Evolutionary conservation across 371 early-diverging fungal genomes (phyloP).

Genomic region (Mortierella sp.): DNA sequence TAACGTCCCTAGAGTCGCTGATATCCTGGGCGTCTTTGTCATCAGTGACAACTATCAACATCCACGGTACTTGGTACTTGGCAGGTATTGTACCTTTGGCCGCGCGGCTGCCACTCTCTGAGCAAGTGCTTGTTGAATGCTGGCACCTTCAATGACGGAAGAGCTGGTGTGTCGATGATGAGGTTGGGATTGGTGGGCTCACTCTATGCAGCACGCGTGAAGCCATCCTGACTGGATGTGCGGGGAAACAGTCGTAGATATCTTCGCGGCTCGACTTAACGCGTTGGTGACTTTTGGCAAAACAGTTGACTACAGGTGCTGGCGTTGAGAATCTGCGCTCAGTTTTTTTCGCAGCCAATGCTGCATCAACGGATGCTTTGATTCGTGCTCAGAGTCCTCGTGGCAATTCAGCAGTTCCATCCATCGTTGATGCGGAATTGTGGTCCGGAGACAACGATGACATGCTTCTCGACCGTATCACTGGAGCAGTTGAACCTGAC

Average conservation of each 20-base stretch:
- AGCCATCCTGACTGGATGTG: slow-evolving; percentile 6
- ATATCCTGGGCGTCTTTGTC: no score
- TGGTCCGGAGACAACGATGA: slow-evolving; percentile 8
- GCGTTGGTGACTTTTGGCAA: slow-evolving; percentile 2
- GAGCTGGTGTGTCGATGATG: background rate
- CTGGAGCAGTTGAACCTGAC: background rate
- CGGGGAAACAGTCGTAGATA: background rate
- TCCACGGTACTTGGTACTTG: no score
- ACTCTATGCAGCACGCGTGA: slow-evolving; percentile 5
- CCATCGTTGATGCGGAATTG: background rate
- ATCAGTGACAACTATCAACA: no score
- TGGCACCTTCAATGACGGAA: slow-evolving; percentile 27
- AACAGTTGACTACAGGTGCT: background rate
- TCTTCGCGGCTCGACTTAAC: slow-evolving; percentile 3
- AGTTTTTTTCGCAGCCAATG: slow-evolving; percentile 24
- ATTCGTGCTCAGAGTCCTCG: slow-evolving; percentile 45
- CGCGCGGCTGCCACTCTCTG: slow-evolving; percentile 20
- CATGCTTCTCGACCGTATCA: slow-evolving; percentile 2
- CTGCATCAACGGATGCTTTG: slow-evolving; percentile 49
- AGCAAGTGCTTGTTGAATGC: slow-evolving; percentile 24
- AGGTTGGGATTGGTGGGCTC: no score
- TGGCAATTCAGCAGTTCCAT: slow-evolving; percentile 6
- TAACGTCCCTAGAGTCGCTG: no score
- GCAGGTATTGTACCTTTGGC: no score
- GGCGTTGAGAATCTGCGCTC: slow-evolving; percentile 17